Base-by-base conservation (phyloP, 2,329 filamentous ascomycete species). In the Mycosphaerella arachidis region DNA sequence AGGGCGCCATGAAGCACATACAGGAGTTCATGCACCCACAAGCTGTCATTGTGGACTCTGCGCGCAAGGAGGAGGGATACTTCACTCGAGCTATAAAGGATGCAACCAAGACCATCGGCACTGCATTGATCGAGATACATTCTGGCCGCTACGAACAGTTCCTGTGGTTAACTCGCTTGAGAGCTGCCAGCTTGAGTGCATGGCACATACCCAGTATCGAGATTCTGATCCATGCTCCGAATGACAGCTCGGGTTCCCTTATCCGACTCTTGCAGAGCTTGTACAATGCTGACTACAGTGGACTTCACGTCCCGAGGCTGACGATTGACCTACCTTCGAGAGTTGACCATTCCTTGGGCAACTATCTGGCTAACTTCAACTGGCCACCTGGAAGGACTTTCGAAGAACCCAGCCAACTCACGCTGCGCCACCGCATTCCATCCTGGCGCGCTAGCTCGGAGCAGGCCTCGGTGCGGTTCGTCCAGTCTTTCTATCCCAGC, bases 401-500 rank as follows among this genome's bases (percentile, higher is more conserved):
- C 76, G n/a, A 66, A 54, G 57, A 71, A 52, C 62, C 63, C 31
- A 78, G 71, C 60, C 76, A 78, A 46, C 70, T 97, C 16, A 88
- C 86, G 0, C 76, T 97, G 18, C 86, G 89, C 29, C 91, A 90
- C 63, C 87, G 91, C 31, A 87, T 97, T 48, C 78, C 84, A 10
- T 80, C 79, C 40, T 78, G 82, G 52, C 79, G 78, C 51, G 70
- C 88, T 63, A 85, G 80, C 6, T 81, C 89, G 48, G 85, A 89
- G 64, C 87, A 92, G 66, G 87, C 88, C 58, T 86, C 91, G 0
- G 79, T 88, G 16, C 86, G 88, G 27, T 90, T 93, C 60, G 77
- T 96, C 5, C 92, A 97, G 76, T 89, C 90, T 0, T 96, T 96
- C 73, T 97, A 92, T 81, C 92, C 94, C 1, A 76, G 79, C 3